Evolutionary conservation across 2,329 filamentous ascomycete species (phyloP).

Genomic region (Diplocarpon rosae): DNA sequence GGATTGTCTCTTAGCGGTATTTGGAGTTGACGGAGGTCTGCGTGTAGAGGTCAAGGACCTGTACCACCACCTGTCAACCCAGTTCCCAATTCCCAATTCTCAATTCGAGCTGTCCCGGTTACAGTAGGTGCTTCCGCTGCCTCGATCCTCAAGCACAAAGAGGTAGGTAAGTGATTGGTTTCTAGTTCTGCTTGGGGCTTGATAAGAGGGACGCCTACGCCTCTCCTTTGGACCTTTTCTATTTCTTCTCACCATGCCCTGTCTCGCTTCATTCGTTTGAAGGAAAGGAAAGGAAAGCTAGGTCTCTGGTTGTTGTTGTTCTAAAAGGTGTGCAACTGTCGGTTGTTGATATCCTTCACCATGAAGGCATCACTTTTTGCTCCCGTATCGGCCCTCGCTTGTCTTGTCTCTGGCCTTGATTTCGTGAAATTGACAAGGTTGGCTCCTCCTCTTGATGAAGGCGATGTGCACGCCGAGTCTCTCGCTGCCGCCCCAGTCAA

Average conservation of each 20-base stretch:
- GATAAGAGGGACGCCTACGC: too few species aligned
- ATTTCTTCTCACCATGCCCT: background rate
- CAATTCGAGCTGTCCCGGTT: slow-evolving; percentile 5
- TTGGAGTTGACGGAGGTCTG: slow-evolving; percentile 1
- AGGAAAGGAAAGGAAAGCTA: too few species aligned
- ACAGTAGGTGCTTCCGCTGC: slow-evolving; percentile 5
- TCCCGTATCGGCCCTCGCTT: slow-evolving; percentile 13
- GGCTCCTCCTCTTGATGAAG: slow-evolving; percentile 17
- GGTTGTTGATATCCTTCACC: background rate
- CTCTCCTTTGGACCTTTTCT: background rate
- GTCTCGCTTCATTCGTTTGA: too few species aligned
- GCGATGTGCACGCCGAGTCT: slow-evolving; percentile 11
- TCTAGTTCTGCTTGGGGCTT: background rate
- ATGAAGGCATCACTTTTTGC: slow-evolving; percentile 22
- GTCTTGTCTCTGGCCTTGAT: slow-evolving; percentile 11
- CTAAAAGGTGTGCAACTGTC: too few species aligned
- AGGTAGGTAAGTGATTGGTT: too few species aligned
- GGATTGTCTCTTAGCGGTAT: too few species aligned
- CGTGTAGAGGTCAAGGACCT: background rate
- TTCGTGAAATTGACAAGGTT: slow-evolving; percentile 17
- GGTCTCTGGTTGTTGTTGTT: too few species aligned
- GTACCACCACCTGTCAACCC: too few species aligned
- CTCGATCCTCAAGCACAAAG: too few species aligned
- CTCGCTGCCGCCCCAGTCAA: slow-evolving; percentile 6
- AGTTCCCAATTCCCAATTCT: background rate